Evolutionary conservation across 1,139 yeast species (phyloP), one percentile per base, ranked within the genome.

Genomic region (Hansenula sp.): DNA sequence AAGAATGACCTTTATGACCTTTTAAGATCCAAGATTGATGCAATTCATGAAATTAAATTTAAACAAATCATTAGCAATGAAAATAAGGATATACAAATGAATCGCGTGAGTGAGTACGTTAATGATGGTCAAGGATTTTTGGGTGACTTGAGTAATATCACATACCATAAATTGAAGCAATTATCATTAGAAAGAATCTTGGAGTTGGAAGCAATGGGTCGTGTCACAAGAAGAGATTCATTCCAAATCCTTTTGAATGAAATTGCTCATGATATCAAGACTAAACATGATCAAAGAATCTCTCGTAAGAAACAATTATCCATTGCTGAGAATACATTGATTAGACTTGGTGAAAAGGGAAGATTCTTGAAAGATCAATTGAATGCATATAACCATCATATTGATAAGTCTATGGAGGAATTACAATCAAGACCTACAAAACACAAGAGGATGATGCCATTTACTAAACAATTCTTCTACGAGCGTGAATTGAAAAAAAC

Each of bases 191-290:
- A 85, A 52, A 75, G 82, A 39, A 72, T 92, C 3, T 68, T 89
- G 41, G 87, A 88, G 51, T 67, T 92, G 40, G 97, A 90, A 57
- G 61, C 74, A 2, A 65, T 77, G 59, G 92, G 90, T 3, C 66
- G 73, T 37, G 72, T 89, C 12, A 68, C 83, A 3, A 72, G 95
- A 43, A 67, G 71, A 18, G 79, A 87, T 56, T 79, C 85, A 26
- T 88, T 82, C 60, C 98, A 92, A 58, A 81, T 75, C 20, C 60
- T 92, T 21, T 65, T 92, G 44, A 89, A 89, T 56, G 88, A 85
- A 46, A 83, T 92, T 46, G 96, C 96, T 0, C 65, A 75, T 40
- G 97, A 94, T 50, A 88, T 92, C 51, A 80, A 82, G 55, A 79
- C 87, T 31, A 89, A 89, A 54, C 81, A 82, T 48, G 75, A 79